Percentiles rank a stretch among this genome's conserved stretches.
Evolutionary conservation across 169 alveolate species (phyloP).

Genomic region (Plasmodium cynomolgi): DNA sequence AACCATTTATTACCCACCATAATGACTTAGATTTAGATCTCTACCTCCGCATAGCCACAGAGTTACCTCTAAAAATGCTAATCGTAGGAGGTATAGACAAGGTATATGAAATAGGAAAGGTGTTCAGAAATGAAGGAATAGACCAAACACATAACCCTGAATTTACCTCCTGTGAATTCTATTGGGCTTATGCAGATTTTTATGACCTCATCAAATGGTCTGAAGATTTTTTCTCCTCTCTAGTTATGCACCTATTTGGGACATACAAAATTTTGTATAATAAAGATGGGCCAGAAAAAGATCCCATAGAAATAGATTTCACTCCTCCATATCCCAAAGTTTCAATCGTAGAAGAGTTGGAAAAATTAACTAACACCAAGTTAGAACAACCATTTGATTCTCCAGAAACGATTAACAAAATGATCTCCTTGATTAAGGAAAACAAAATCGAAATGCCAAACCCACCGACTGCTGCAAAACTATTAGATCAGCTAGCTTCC

Average conservation of each 20-base stretch:
- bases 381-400: conserved; percentile 83
- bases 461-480: conserved; percentile 77
- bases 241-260: conserved; percentile 92
- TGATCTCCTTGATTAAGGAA: conserved; percentile 77
- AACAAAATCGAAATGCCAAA: conserved; percentile 84
- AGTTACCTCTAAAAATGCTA: conserved; percentile 96
- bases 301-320: conserved; percentile 95
- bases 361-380: conserved; percentile 86
- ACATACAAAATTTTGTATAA: conserved; percentile 94
- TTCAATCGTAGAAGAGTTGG: conserved; percentile 90
- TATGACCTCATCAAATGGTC: conserved; percentile 96
- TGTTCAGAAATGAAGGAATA: conserved; percentile 99
- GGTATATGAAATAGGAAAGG: conserved; percentile 99
- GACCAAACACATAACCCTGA: conserved; percentile 99
- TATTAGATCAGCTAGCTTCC: conserved; percentile 86
- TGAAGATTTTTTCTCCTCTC: conserved; percentile 94
- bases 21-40: conserved; percentile 96
- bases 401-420: conserved; percentile 71
- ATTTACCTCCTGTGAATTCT: conserved; percentile 99
- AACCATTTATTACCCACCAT: conserved; percentile 98
- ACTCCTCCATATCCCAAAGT: conserved; percentile 97
- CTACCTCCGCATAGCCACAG: conserved; percentile 99
- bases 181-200: conserved; percentile 97
- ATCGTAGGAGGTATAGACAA: conserved; percentile 98
- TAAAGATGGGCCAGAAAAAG: conserved; percentile 95